These are phyloP conservation scores for Thielaviopsis ethacetica DNA, from an alignment of 2,329 filamentous ascomycete genomes.

Conservation along the genomic window DNA sequence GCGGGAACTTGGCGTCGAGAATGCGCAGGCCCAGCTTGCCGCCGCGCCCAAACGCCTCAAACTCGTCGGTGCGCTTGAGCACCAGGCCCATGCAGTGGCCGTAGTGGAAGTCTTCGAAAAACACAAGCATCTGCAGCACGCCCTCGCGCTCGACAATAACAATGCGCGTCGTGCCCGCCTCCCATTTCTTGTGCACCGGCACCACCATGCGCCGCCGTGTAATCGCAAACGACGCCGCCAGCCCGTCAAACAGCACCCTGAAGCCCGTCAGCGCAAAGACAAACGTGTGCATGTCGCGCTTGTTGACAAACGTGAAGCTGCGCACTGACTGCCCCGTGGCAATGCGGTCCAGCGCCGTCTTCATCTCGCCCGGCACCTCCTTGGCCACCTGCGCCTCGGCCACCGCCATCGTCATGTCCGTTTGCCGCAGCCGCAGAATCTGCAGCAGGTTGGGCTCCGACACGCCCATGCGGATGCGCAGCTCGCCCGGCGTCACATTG, in stretches of 20 bases:
- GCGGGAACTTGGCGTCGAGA: constrained; percentile 78
- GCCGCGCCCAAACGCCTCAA: constrained; percentile 49
- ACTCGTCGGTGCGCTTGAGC: constrained; percentile 68
- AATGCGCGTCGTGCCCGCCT: constrained; percentile 61
- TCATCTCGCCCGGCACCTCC: constrained; percentile 45
- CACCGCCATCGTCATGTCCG: constrained; percentile 61
- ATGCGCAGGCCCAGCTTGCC: constrained; percentile 60
- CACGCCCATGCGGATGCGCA: constrained; percentile 50
- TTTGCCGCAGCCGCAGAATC: constrained; percentile 55
- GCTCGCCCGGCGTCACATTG: constrained; percentile 62
- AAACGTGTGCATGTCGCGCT: constrained; percentile 60
- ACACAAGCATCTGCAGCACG: constrained; percentile 62
- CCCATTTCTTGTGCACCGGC: constrained; percentile 88
- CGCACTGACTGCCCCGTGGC: constrained; percentile 47
- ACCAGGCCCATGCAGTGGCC: constrained; percentile 81
- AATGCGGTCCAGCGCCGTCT: constrained; percentile 45
- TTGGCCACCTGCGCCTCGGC: constrained; percentile 48
- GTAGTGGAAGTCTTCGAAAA: constrained; percentile 77
- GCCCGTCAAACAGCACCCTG: constrained; percentile 54
- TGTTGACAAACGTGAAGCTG: constrained; percentile 49
- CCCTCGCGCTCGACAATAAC: constrained; percentile 67
- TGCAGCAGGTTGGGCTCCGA: constrained; percentile 44
- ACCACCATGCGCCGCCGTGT: constrained; percentile 76
- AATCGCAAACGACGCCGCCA: constrained; percentile 63
- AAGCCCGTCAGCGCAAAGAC: constrained; percentile 68